These are phyloP conservation scores for Populus trichocarpa DNA, from an alignment of 441 rosid genomes.

Conservation along the genomic window DNA sequence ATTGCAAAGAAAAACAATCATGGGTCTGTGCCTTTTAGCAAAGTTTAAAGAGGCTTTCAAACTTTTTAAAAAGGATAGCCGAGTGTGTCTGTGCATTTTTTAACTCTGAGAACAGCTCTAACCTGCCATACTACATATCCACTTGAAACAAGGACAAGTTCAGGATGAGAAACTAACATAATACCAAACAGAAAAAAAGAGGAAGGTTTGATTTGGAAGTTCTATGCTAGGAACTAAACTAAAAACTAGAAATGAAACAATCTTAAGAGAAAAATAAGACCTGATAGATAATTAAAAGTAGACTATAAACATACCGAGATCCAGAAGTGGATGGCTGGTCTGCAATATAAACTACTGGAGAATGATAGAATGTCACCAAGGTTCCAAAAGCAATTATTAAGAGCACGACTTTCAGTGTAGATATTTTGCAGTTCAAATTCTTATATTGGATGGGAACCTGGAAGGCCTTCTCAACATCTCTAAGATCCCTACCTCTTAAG, in stretches of 20 bases:
- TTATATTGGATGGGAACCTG: conserved; percentile 52
- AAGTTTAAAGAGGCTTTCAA: neutral
- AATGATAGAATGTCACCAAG: conserved; percentile 51
- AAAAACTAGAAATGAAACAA: neutral
- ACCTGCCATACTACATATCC: neutral
- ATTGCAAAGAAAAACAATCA: neutral
- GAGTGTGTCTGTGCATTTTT: neutral
- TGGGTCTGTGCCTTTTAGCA: neutral
- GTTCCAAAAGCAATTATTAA: conserved; percentile 56
- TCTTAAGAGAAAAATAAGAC: neutral
- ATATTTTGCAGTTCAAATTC: conserved; percentile 53
- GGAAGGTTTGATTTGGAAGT: neutral
- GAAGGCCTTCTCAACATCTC: conserved; percentile 64
- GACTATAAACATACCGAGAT: conserved; percentile 41
- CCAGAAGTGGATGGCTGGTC: conserved; percentile 46
- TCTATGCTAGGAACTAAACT: neutral
- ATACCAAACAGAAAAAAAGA: neutral
- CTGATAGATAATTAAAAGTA: neutral
- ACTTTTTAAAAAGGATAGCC: neutral
- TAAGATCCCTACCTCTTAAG: conserved; percentile 45
- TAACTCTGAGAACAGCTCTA: neutral
- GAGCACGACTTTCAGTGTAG: conserved; percentile 54
- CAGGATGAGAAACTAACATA: neutral
- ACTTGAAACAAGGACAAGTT: neutral
- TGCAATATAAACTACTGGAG: conserved; percentile 58